These are phyloP conservation scores for Plasmodium adleri DNA, from an alignment of 169 alveolate genomes.

Conservation along the genomic window DNA sequence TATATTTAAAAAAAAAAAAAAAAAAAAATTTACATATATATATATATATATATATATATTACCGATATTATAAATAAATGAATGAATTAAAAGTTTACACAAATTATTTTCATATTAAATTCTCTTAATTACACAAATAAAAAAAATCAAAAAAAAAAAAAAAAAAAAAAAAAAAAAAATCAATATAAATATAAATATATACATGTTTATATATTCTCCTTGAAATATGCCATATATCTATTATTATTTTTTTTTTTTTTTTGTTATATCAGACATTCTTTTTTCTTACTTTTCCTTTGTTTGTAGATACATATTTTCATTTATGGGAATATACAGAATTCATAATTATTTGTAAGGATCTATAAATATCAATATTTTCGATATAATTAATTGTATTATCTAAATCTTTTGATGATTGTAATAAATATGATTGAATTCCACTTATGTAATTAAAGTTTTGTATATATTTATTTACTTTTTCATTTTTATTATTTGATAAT, in stretches of 20 bases:
- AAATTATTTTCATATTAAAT: no score
- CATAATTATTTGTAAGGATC: constrained; percentile 37
- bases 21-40: no score
- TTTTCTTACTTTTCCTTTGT: background rate
- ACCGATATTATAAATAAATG: no score
- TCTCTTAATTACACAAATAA: no score
- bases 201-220: background rate
- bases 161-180: no score
- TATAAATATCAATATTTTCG: constrained; percentile 68
- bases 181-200: no score
- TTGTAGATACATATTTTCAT: background rate
- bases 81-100: no score
- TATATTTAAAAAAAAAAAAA: no score
- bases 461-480: constrained; percentile 65
- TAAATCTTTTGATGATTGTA: constrained; percentile 41
- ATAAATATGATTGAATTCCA: constrained; percentile 47
- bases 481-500: background rate
- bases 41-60: no score
- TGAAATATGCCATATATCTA: background rate
- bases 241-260: background rate
- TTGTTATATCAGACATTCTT: background rate
- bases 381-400: constrained; percentile 40
- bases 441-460: constrained; percentile 67
- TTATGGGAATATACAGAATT: constrained; percentile 28
- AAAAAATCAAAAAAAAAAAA: no score